Percentiles rank a stretch among this genome's conserved stretches.
Conservation (phyloP, 2,329 filamentous ascomycete genomes). For the Sordariomycetes sp. region DNA sequence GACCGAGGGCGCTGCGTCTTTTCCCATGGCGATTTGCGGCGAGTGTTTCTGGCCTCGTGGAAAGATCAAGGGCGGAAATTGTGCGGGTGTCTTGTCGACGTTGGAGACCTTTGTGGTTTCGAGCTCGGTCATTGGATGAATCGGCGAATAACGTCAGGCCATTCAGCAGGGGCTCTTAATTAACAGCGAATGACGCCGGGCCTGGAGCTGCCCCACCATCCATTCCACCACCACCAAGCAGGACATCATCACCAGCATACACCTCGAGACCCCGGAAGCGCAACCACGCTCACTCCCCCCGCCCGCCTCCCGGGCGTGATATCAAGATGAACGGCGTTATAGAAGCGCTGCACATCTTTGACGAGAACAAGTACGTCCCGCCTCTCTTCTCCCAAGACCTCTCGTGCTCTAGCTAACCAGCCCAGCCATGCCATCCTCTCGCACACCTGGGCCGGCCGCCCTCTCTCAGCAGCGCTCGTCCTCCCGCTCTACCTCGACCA, state of each 20-base stretch:
- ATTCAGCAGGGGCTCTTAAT: not conserved
- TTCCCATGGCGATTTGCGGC: not conserved
- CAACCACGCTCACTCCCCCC: not conserved
- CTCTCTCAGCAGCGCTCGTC: conserved; percentile 63
- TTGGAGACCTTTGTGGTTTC: not conserved
- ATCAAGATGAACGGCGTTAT: conserved; percentile 72
- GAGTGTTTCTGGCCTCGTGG: not conserved
- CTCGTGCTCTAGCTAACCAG: conserved; percentile 12
- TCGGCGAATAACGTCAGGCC: not conserved
- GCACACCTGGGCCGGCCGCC: conserved; percentile 77
- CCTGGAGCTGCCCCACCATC: not conserved
- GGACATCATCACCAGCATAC: not conserved
- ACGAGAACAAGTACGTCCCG: conserved; percentile 73
- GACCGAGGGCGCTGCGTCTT: conserved; percentile 28
- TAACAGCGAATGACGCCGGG: not conserved
- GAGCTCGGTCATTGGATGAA: not conserved
- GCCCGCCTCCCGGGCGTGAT: not conserved
- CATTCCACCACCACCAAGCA: not conserved
- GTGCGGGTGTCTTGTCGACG: not conserved
- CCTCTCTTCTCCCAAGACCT: not conserved
- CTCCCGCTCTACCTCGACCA: conserved; percentile 82
- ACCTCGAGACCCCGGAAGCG: not conserved
- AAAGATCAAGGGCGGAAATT: not conserved
- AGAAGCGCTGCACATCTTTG: conserved; percentile 93
- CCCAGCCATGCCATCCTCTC: conserved; percentile 72